Evolutionary conservation across 139 green algal species (phyloP).

Genomic region (Microglena sp.): DNA sequence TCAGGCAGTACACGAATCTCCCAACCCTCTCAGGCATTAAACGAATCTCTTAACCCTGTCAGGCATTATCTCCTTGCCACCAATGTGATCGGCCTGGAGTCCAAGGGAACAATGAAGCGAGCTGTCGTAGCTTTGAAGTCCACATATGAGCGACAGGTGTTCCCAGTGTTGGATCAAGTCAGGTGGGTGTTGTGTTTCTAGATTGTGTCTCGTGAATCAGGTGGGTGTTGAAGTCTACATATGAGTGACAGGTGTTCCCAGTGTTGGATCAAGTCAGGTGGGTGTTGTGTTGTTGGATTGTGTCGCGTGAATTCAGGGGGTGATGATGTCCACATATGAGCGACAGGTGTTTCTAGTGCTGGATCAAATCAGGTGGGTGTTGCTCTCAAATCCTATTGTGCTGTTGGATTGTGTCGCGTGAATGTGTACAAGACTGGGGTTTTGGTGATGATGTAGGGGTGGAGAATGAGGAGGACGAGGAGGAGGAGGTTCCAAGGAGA

Average conservation of each 20-base stretch:
- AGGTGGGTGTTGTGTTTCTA: constrained; percentile 11
- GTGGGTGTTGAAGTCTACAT: not conserved
- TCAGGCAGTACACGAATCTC: too few relatives aligned
- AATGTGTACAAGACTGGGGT: too few relatives aligned
- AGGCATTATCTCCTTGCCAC: constrained; percentile 35
- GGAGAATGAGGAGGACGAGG: too few relatives aligned
- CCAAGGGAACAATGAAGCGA: constrained; percentile 31
- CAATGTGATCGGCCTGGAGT: constrained; percentile 36
- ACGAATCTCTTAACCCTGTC: too few relatives aligned
- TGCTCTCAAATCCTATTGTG: too few relatives aligned
- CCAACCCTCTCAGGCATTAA: too few relatives aligned
- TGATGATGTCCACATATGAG: not conserved
- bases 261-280: not conserved
- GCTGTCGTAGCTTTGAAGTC: constrained; percentile 33
- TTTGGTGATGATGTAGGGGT: too few relatives aligned
- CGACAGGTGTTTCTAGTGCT: not conserved
- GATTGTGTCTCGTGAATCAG: not conserved
- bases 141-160: constrained; percentile 34
- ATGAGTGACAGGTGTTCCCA: not conserved
- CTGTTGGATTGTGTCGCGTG: too few relatives aligned
- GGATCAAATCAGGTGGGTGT: too few relatives aligned
- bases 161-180: constrained; percentile 29
- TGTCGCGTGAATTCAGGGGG: not conserved
- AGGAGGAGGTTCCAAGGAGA: too few relatives aligned
- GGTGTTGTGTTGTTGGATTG: not conserved